Base-by-base conservation (phyloP, 2,329 filamentous ascomycete species). In the Curvularia eragrostidis region DNA sequence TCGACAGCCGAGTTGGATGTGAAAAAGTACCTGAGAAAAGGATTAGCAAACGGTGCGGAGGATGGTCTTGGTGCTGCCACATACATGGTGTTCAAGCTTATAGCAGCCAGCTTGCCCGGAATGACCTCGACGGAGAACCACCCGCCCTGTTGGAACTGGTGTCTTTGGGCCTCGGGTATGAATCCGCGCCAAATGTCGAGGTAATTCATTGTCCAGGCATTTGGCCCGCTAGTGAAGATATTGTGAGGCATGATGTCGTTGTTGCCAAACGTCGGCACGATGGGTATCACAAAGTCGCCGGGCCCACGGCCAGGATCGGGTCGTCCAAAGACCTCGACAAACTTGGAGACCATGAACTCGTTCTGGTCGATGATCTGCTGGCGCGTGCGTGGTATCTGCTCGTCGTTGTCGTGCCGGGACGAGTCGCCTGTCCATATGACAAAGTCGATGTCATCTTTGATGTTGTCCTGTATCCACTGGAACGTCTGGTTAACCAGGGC, bases 221-320 rank as follows among this genome's bases (percentile, higher is more conserved):
- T 97, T 15, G 95, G 95, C 0, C 94, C 95, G 1, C 86, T 83
- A 41, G 87, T 82, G 75, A 99, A 88, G 72, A 98, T 96, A 71
- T 99, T 99, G 79, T 99, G 95, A 1, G 95, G 95, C 59, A 97
- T 86, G 57, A 99, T 93, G 72, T 99, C 95, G 77, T 99, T 99
- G 80, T 99, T 99, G 59, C 95, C 95, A 66, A 97, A 89, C 0
- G 89, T 97, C 0, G 95, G 93, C 19, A 99, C 83, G 28, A 98
- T 86, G 3, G 95, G 94, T 3, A 98, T 84, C 12, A 83, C 77
- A 57, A 93, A 84, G 56, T 86, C 85, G 60, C 79, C 72, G 36
- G 77, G 75, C 57, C 81, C 75, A 48, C 63, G 59, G 19, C 79
- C 73, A 63, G 85, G 80, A 41, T 84, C 78, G 68, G 48, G 52